These are phyloP conservation scores for Fusarium cyanostomum DNA, from an alignment of 2,329 filamentous ascomycete genomes.

Conservation along the genomic window DNA sequence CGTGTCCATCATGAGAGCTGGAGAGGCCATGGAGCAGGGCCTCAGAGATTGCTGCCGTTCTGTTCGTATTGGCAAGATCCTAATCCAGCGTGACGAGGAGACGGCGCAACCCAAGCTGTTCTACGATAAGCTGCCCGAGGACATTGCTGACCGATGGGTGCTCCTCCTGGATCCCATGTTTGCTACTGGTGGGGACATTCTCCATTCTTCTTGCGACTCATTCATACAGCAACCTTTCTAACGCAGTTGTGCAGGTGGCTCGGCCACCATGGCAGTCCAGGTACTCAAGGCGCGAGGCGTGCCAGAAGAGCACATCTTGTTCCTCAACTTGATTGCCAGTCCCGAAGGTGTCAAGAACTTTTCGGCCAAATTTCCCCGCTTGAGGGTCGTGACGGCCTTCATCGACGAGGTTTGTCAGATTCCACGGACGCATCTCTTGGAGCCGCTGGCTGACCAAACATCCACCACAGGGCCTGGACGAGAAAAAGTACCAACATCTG, in stretches of 20 bases:
- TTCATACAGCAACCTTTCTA: constrained; percentile 8
- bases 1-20: constrained; percentile 97
- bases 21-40: constrained; percentile 98
- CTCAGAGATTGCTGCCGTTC: constrained; percentile 95
- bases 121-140: constrained; percentile 96
- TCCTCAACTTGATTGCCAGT: constrained; percentile 97
- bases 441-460: constrained; percentile 30
- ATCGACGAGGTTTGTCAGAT: constrained; percentile 74
- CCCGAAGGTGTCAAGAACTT: constrained; percentile 92
- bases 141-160: constrained; percentile 93
- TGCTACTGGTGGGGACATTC: constrained; percentile 75
- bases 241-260: constrained; percentile 71
- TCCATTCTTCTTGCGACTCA: background rate
- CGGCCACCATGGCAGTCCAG: constrained; percentile 95
- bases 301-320: constrained; percentile 93
- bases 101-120: constrained; percentile 92
- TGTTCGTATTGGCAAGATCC: constrained; percentile 97
- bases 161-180: constrained; percentile 98
- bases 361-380: constrained; percentile 85
- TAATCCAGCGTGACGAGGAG: constrained; percentile 97
- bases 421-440: background rate
- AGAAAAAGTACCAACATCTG: constrained; percentile 79
- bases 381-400: constrained; percentile 94
- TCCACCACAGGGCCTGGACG: constrained; percentile 76
- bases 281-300: constrained; percentile 90